These are phyloP conservation scores for Agaricus subrufescens DNA, from an alignment of 768 basidiomycete genomes.

Conservation along the genomic window DNA sequence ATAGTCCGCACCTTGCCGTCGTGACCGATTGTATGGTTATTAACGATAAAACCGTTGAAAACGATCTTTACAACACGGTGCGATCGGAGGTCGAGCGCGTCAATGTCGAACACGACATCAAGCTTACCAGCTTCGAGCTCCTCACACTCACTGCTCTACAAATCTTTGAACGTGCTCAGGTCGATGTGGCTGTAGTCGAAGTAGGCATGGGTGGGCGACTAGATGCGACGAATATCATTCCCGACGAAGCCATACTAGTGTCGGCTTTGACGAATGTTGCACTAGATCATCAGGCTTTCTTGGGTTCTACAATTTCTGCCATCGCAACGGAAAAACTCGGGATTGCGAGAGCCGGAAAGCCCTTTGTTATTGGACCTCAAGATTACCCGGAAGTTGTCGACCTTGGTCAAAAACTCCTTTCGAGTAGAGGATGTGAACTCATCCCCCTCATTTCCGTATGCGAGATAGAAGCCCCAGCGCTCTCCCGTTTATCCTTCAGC, in stretches of 20 bases:
- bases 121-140: constrained; percentile 76
- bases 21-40: constrained; percentile 75
- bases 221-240: constrained; percentile 92
- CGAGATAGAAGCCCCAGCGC: constrained; percentile 21
- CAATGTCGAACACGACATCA: constrained; percentile 36
- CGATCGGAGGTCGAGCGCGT: constrained; percentile 43
- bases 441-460: constrained; percentile 37
- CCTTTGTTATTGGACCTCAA: constrained; percentile 68
- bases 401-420: constrained; percentile 37
- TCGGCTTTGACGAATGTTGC: constrained; percentile 87
- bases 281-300: constrained; percentile 88
- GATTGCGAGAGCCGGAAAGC: constrained; percentile 60
- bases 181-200: constrained; percentile 86
- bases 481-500: constrained; percentile 21
- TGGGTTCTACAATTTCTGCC: constrained; percentile 68
- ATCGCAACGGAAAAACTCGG: constrained; percentile 84
- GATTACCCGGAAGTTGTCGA: constrained; percentile 46
- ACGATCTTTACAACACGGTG: constrained; percentile 40
- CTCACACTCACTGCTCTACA: constrained; percentile 77
- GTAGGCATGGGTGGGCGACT: constrained; percentile 92
- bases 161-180: constrained; percentile 61
- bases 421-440: constrained; percentile 39
- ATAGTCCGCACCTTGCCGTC: constrained; percentile 85
- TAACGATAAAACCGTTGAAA: constrained; percentile 47
- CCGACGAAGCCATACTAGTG: constrained; percentile 60